Evolutionary conservation across 176 grass and related monocot genomes (phyloP).

Genomic region (Oryza officinalis): DNA sequence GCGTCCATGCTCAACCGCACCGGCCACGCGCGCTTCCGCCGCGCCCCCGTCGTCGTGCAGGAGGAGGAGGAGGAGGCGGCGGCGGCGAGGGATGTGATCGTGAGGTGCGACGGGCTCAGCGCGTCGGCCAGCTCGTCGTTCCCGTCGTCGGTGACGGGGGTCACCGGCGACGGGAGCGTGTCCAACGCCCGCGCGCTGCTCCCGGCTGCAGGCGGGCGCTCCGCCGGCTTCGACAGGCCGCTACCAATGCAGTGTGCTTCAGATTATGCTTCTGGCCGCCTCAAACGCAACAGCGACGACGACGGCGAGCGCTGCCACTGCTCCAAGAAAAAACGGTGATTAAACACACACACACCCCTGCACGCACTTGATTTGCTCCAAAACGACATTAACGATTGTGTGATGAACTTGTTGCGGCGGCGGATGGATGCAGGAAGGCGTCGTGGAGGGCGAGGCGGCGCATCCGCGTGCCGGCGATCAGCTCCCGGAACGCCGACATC

Average conservation of each 20-base stretch:
- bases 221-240: not conserved
- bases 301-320: conserved; percentile 49
- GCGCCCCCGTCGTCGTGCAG: conserved; percentile 23
- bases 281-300: conserved; percentile 25
- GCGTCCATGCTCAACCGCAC: conserved; percentile 53
- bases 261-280: not conserved
- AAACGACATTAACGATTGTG: too few relatives aligned
- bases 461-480: conserved; percentile 64
- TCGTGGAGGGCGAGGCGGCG: conserved; percentile 36
- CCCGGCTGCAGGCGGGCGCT: not conserved
- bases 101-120: conserved; percentile 35
- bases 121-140: conserved; percentile 52
- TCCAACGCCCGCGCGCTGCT: conserved; percentile 37
- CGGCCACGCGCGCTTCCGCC: conserved; percentile 81
- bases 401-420: not conserved
- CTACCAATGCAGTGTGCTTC: not conserved
- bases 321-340: conserved; percentile 65
- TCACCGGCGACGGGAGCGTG: conserved; percentile 65
- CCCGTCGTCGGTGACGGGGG: conserved; percentile 32
- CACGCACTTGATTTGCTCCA: too few relatives aligned
- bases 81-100: not conserved
- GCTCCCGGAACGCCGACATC: conserved; percentile 61
- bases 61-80: not conserved
- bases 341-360: too few relatives aligned
- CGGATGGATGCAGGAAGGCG: conserved; percentile 33